phyloP scores from a whole-genome alignment of 2,329 filamentous ascomycete genomes.

The Penicillium sp. region DNA sequence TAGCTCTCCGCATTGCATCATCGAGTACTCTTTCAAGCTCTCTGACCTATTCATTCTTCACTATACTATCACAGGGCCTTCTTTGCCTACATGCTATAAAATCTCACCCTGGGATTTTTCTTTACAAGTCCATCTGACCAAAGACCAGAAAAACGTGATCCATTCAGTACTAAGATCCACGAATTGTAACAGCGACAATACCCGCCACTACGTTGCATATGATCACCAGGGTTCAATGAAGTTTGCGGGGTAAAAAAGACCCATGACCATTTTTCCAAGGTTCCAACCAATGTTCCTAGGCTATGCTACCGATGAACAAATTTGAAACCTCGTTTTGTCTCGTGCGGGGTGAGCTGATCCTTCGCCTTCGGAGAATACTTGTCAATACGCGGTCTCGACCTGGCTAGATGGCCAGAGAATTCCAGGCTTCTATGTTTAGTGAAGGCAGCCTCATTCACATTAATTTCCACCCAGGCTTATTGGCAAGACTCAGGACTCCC shows the following conservation, averaged over 20 bases:
- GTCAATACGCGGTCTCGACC: background rate
- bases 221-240: constrained; percentile 1
- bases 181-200: constrained; percentile 2
- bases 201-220: background rate
- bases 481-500: background rate
- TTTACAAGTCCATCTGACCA: too few species aligned
- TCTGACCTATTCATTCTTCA: background rate
- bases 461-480: background rate
- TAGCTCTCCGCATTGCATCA: constrained; percentile 24
- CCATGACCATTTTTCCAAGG: background rate
- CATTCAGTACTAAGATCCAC: constrained; percentile 8
- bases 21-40: background rate
- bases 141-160: background rate
- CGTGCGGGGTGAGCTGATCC: background rate
- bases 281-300: background rate
- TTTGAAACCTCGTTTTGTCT: background rate
- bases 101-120: background rate
- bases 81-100: background rate
- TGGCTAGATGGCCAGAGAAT: background rate
- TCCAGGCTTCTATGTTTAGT: too few species aligned
- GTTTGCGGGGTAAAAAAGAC: constrained; percentile 10
- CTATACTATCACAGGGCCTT: background rate
- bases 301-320: background rate
- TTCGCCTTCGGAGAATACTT: background rate
- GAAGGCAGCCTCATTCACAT: background rate